Evolutionary conservation across 805 yeast genomes (phyloP), one percentile per base, ranked within the genome.

Genomic region (Candida hispaniensis): DNA sequence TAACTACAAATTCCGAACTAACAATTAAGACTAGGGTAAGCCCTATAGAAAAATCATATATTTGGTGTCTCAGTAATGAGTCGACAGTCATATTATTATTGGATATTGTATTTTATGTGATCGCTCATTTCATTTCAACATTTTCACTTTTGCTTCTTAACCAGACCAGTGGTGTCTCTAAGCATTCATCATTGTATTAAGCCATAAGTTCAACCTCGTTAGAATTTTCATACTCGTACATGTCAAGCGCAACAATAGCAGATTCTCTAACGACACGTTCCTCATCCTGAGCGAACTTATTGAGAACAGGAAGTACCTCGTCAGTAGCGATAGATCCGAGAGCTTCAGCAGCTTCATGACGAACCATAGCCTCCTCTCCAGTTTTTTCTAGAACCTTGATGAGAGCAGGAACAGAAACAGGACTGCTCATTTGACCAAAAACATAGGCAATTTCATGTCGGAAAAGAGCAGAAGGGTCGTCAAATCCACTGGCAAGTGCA

Each of bases 331-430:
- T 91, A 17, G 94, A 73, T 16, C 98, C 98, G 49, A 93, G 68
- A 15, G 98, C 98, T 63, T 91, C 99, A 15, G 97, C 98, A 40
- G 97, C 98, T 63, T 91, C 99, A 56, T 91, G 99, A 63, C 99
- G 79, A 19, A 93, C 98, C 99, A 91, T 91, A 44, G 93, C 94
- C 35, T 93, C 97, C 63, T 91, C 95, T 10, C 60, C 52, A 41
- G 67, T 71, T 56, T 81, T 73, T 47, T 74, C 74, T 48, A 93
- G 69, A 3, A 91, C 83, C 60, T 81, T 75, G 40, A 83, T 69
- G 44, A 93, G 70, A 13, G 88, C 66, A 23, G 96, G 94, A 20
- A 91, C 93, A 22, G 93, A 76, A 21, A 76, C 81, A 16, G 97
- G 95, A 59, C 81, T 83, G 56, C 93, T 80, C 55, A 91, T 67